Conservation (phyloP, 2,329 filamentous ascomycete species). For the Tolypocladium capitatum region DNA sequence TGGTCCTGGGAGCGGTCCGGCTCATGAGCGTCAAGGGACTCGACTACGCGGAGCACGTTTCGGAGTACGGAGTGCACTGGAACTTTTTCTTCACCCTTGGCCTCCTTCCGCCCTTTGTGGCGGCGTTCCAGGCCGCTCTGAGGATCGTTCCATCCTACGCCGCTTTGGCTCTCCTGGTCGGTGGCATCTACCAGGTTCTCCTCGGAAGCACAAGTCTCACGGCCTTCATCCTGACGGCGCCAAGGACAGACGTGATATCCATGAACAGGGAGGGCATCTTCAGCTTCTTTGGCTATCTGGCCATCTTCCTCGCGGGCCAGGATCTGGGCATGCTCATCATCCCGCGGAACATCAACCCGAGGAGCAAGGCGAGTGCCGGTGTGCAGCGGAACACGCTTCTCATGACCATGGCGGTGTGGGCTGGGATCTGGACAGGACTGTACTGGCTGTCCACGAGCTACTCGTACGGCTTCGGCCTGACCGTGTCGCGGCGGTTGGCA, state of each 20-base stretch:
- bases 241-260: conserved; percentile 64
- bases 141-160: conserved; percentile 64
- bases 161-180: conserved; percentile 56
- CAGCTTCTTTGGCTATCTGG: conserved; percentile 84
- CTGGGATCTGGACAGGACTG: conserved; percentile 52
- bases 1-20: conserved; percentile 67
- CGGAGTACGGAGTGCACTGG: conserved; percentile 97
- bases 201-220: conserved; percentile 71
- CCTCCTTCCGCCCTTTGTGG: conserved; percentile 77
- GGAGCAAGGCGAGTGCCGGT: conserved; percentile 26
- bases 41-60: conserved; percentile 94
- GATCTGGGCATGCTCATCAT: conserved; percentile 70
- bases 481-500: conserved; percentile 76
- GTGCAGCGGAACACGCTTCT: conserved; percentile 45
- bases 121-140: conserved; percentile 63
- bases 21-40: conserved; percentile 84
- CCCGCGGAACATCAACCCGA: conserved; percentile 38
- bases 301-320: conserved; percentile 86
- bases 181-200: conserved; percentile 56
- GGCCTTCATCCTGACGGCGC: conserved; percentile 68
- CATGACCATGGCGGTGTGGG: conserved; percentile 50
- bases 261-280: conserved; percentile 95
- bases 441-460: conserved; percentile 59
- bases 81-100: conserved; percentile 98
- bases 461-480: conserved; percentile 55